Evolutionary conservation across 108 stramenopile genomes (phyloP), one percentile per base, ranked within the genome.

Genomic region (Fistulifera pelliculosa): DNA sequence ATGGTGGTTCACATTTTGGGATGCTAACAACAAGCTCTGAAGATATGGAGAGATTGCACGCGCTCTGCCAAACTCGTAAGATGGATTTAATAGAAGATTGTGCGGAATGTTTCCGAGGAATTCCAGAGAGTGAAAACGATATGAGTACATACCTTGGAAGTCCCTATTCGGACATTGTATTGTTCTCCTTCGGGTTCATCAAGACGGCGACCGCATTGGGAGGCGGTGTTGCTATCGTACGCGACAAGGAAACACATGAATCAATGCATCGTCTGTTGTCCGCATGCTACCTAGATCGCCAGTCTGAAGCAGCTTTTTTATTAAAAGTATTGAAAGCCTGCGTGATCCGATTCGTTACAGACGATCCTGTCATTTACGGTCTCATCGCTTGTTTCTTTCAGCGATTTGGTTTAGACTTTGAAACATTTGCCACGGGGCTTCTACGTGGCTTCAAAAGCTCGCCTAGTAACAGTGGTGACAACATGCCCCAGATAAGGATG

Each of bases 1-100:
- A 66, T 91, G 55, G 63, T 91, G 7, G 85, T 86, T 27, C 90
- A 91, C 71, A 81, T 83, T 91, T 91, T 60, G 90, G 90, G 14
- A 60, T 68, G 40, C 44, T 80, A 18, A 31, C 60, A 12, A 38
- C 60, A 0, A 27, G 26, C 14, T 27, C 70, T 45, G 50, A 49
- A 11, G 54, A 68, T 12, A 61, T 80, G 67, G 26, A 49, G 31
- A 11, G 62, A 16, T 39, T 91, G 41, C 66, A 81, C 48, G 39
- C 12, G 21, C 22, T 81, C 1, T 79, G 79, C 6, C 54, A 76
- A 31, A 28, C 49, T 12, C 62, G 73, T 50, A 31, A 56, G 11
- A 11, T 87, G 25, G 83, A 87, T 27, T 38, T 91, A 18, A 74
- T 79, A 72, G 85, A 87, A 53, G 90, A 91, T 62, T 80, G 85